Percentiles rank a stretch among this genome's conserved stretches.
These are phyloP conservation scores for Ceriops zippeliana DNA, from an alignment of 345 rosid species.

Conservation along the genomic window DNA sequence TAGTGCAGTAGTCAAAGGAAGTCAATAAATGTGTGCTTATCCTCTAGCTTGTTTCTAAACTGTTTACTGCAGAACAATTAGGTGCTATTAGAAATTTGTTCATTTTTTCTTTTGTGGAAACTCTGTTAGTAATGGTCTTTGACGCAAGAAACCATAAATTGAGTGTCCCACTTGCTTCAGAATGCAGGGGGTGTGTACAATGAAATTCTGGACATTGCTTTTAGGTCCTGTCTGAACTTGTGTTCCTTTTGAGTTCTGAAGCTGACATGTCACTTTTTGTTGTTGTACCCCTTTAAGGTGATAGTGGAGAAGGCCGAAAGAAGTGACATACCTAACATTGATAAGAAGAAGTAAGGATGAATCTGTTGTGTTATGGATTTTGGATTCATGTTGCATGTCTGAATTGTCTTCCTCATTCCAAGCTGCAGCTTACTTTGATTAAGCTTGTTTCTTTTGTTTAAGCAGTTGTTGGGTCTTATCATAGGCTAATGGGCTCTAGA, in stretches of 20 bases:
- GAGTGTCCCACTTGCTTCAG: background rate
- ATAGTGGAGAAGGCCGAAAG: conserved; percentile 95
- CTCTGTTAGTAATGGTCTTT: background rate
- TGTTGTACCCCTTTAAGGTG: conserved; percentile 45
- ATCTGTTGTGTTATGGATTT: background rate
- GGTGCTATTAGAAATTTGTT: background rate
- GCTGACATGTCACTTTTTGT: conserved; percentile 10
- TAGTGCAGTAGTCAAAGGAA: background rate
- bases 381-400: background rate
- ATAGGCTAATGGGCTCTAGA: too few species aligned
- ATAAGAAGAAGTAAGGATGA: conserved; percentile 78
- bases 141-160: background rate
- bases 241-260: conserved; percentile 4
- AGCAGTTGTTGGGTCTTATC: too few species aligned
- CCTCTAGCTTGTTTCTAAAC: background rate
- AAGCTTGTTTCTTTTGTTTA: background rate
- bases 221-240: background rate
- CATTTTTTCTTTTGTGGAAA: background rate
- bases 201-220: too few species aligned
- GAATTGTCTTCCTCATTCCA: background rate
- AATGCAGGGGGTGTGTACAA: background rate
- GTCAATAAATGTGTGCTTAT: background rate
- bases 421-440: background rate
- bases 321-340: conserved; percentile 90
- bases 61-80: background rate